Evolutionary conservation across 2,329 filamentous ascomycete species (phyloP).

Genomic region (Aspergillus novoparasiticus): DNA sequence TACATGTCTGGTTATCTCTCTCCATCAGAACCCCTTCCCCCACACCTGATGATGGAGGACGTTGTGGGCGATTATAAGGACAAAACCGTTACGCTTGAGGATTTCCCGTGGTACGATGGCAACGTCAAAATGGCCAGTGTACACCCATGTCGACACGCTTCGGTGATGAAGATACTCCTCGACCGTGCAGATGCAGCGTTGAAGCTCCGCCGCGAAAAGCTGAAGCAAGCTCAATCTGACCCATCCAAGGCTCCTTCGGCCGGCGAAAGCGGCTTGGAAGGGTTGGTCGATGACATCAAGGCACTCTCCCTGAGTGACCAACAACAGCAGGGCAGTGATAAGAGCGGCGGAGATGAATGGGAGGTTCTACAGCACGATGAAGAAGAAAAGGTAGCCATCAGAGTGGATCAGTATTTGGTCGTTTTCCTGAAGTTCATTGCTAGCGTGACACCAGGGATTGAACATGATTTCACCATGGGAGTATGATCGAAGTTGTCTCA

Average conservation of each 20-base stretch:
- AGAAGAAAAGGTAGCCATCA: constrained; percentile 51
- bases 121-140: constrained; percentile 95
- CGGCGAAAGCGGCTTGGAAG: constrained; percentile 69
- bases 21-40: constrained; percentile 77
- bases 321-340: constrained; percentile 29
- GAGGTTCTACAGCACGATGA: constrained; percentile 60
- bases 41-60: constrained; percentile 91
- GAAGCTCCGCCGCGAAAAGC: constrained; percentile 82
- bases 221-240: constrained; percentile 66
- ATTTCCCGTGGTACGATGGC: constrained; percentile 92
- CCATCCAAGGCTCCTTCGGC: constrained; percentile 34
- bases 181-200: constrained; percentile 93
- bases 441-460: constrained; percentile 93
- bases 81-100: constrained; percentile 97
- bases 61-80: constrained; percentile 96
- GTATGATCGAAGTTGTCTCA: constrained; percentile 56
- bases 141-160: constrained; percentile 95
- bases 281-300: constrained; percentile 78
- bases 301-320: constrained; percentile 60
- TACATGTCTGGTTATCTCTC: constrained; percentile 90
- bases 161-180: constrained; percentile 96
- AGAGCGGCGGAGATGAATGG: constrained; percentile 61
- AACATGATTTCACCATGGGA: constrained; percentile 97
- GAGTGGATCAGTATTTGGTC: constrained; percentile 55
- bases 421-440: constrained; percentile 69